These are phyloP conservation scores for Trametes villosa DNA, from an alignment of 768 basidiomycete species.

Conservation along the genomic window DNA sequence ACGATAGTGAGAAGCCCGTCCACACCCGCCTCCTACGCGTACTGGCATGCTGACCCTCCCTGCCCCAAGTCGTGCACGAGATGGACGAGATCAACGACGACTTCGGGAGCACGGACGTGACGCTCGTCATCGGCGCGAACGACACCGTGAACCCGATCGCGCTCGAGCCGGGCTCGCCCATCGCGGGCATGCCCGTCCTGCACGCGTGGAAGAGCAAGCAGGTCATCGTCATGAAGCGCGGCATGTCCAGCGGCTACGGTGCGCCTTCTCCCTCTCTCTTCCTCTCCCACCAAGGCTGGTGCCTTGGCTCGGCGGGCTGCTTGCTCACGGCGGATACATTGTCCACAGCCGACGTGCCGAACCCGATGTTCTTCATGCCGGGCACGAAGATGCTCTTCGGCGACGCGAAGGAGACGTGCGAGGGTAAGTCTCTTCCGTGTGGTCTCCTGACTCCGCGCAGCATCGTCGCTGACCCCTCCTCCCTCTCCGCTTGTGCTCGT, in stretches of 20 bases:
- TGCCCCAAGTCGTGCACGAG: conserved; percentile 74
- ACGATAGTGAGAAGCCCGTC: conserved; percentile 64
- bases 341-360: conserved; percentile 81
- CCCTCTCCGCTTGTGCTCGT: background rate
- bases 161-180: conserved; percentile 82
- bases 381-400: conserved; percentile 92
- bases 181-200: conserved; percentile 91
- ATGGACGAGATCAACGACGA: conserved; percentile 97
- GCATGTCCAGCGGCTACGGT: conserved; percentile 90
- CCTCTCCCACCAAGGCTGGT: background rate
- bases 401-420: conserved; percentile 89
- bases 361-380: conserved; percentile 93
- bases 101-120: conserved; percentile 87
- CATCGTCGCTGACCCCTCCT: background rate
- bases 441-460: background rate
- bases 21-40: background rate
- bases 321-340: background rate
- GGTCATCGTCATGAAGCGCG: conserved; percentile 91
- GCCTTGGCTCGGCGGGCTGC: background rate
- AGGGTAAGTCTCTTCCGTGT: conserved; percentile 50
- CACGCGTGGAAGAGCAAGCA: conserved; percentile 95
- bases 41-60: background rate
- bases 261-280: conserved; percentile 19
- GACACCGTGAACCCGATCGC: conserved; percentile 93
- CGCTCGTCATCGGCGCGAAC: conserved; percentile 89